Conservation (phyloP, 1,139 yeast genomes). For the Taphrina communis region DNA sequence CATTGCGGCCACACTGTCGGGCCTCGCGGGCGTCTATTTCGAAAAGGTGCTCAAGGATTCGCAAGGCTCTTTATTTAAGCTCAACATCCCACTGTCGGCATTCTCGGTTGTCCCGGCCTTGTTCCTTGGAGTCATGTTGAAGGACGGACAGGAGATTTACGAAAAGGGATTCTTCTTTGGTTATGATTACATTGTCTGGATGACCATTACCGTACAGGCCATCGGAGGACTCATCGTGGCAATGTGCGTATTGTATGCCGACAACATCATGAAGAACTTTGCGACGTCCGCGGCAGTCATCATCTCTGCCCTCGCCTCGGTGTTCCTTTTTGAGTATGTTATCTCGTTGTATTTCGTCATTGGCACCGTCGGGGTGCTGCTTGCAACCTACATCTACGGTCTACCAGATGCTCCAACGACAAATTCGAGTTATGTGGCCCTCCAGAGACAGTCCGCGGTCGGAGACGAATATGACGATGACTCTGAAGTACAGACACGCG, state of each 20-base stretch:
- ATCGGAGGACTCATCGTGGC: slow-evolving; percentile 56
- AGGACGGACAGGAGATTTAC: slow-evolving; percentile 52
- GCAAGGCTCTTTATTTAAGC: slow-evolving; percentile 53
- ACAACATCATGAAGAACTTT: slow-evolving; percentile 55
- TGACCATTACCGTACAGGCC: slow-evolving; percentile 54
- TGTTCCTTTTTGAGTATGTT: slow-evolving; percentile 52
- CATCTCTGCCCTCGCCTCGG: slow-evolving; percentile 53
- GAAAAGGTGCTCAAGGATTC: slow-evolving; percentile 55
- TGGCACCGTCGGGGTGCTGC: slow-evolving; percentile 53
- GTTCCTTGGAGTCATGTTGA: slow-evolving; percentile 52
- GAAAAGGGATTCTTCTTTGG: slow-evolving; percentile 55
- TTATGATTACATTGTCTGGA: slow-evolving; percentile 53
- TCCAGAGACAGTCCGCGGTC: too few relatives aligned
- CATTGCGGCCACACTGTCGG: slow-evolving; percentile 53
- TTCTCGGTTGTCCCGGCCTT: slow-evolving; percentile 55
- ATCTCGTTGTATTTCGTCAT: slow-evolving; percentile 52
- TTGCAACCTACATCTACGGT: slow-evolving; percentile 53
- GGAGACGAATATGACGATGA: too few relatives aligned
- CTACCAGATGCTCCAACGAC: slow-evolving; percentile 42
- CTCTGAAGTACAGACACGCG: too few relatives aligned
- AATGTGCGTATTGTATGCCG: slow-evolving; percentile 56
- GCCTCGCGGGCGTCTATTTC: slow-evolving; percentile 56
- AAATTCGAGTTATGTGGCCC: too few relatives aligned
- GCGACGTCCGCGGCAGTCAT: slow-evolving; percentile 56
- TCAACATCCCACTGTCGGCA: slow-evolving; percentile 54